These are phyloP conservation scores for Globisporangium polare DNA, from an alignment of 352 stramenopile species.

Conservation along the genomic window DNA sequence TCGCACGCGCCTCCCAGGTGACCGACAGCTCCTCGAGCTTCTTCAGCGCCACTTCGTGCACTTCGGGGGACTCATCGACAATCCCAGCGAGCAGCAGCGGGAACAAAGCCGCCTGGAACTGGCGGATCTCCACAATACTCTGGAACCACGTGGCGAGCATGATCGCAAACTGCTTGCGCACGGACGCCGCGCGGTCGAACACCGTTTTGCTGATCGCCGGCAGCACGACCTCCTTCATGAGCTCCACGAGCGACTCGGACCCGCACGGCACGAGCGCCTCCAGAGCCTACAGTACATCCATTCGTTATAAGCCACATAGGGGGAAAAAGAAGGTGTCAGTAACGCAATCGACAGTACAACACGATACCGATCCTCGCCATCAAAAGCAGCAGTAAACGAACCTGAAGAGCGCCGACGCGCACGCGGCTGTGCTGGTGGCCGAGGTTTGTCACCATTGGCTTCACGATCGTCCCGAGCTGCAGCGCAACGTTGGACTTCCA, in stretches of 20 bases:
- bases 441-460: conserved; percentile 64
- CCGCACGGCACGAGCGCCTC: conserved; percentile 68
- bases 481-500: conserved; percentile 61
- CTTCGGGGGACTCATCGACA: conserved; percentile 68
- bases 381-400: conserved; percentile 3
- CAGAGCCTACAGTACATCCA: conserved; percentile 30
- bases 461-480: conserved; percentile 65
- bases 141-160: conserved; percentile 60
- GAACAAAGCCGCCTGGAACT: conserved; percentile 66
- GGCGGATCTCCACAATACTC: conserved; percentile 43
- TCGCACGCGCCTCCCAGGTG: conserved; percentile 34
- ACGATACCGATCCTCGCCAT: neutral
- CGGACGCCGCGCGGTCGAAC: conserved; percentile 62
- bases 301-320: neutral
- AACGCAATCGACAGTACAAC: neutral
- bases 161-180: conserved; percentile 67
- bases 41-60: conserved; percentile 32
- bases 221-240: conserved; percentile 76
- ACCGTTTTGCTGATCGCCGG: conserved; percentile 60
- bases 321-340: neutral
- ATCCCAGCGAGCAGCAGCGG: conserved; percentile 61
- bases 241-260: conserved; percentile 53
- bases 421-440: conserved; percentile 81
- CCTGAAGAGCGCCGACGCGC: conserved; percentile 66
- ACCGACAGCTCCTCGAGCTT: conserved; percentile 44